Base-by-base conservation (phyloP, 257 asterid genomes). In the Leptodermis oblonga region DNA sequence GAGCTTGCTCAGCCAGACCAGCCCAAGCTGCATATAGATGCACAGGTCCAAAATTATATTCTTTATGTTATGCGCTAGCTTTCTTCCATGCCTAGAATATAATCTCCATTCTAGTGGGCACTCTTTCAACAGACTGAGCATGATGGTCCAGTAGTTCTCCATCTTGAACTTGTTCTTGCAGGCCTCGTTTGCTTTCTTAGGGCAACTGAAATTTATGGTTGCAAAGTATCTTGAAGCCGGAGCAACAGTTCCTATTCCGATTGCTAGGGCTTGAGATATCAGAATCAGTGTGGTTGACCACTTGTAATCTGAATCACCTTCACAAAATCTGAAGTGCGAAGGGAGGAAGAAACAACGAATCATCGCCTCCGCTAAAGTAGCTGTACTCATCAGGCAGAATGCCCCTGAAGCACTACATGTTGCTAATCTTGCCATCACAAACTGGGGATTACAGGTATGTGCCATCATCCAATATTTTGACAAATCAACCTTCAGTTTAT, bases 391-490 rank as follows among this genome's bases (percentile, higher is more conserved):
- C 10, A 91, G 82, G 76, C 96, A 89, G 75, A 89, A 82, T 5
- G 90, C 93, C 0, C 97, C 96, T 0, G 96, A 86, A 0, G 86
- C 90, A 0, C 86, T 87, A 71, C 96, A 82, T 0, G 98, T 92
- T 0, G 90, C 92, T n/a, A 86, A 48, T 23, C 92, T 92, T 8
- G 81, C 92, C 80, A 76, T 63, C 60, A 92, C 96, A 22, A 87
- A 92, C 59, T 92, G 96, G 0, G 96, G 96, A 65, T 80, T 81
- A 33, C 95, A 83, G 45, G 96, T 89, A 65, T 87, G 91, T 0
- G 98, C 96, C 98, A 92, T 87, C 86, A 88, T 90, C 98, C 98
- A 92, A 71, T 79, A 83, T 65, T 85, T 83, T 36, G 77, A 76
- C 30, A 92, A 76, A 62, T 90, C 89, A 9, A 72, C 84, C 58